Base-by-base conservation (phyloP, 208 protist genomes). In the Leishmania lainsoni region DNA sequence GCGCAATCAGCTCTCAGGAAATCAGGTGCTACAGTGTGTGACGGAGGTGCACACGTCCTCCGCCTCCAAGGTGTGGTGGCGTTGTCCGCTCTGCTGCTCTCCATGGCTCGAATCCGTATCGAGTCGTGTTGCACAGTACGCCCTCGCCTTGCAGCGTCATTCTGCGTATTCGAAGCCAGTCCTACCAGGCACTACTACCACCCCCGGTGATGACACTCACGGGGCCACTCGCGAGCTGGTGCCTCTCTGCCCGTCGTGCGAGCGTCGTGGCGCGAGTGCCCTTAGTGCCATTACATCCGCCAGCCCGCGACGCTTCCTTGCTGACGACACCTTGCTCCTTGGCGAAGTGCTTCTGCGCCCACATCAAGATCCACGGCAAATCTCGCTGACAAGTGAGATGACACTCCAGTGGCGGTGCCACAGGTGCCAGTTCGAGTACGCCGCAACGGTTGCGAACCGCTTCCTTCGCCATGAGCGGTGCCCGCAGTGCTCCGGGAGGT, bases 351-450 rank as follows among this genome's bases (percentile, higher is more conserved):
- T 81, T 8, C 88, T 96, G 26, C 85, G 84, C 20, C 82, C 89
- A 3, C 69, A 92, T 70, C 87, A 96, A n/a, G 80, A 92, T 76
- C 90, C 93, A 10, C 12, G 49, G 20, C 66, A 75, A 52, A 86
- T 96, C 69, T 66, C 89, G 12, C 71, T 96, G n/a, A 75, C 74
- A 0, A 90, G 89, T 48, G 86, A 94, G 35, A 82, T 78, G 66
- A 65, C 89, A 45, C 78, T 96, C 48, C 79, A 81, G 56, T 96
- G 93, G 93, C 78, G 78, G 32, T 96, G 93, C 73, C 86, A 89
- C 26, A 89, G 66, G 73, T 96, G 93, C 80, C 66, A 87, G 45
- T 78, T 91, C 65, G 82, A 90, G 63, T 96, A 87, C 81, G 66
- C 61, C 8, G 90, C 91, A 35, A 91, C 87, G 14, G 78, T 95